A percentile compares a stretch with the other conserved stretches of the same genome.
These are phyloP conservation scores for Meyerozyma sp. DNA, from an alignment of 1,139 yeast species.

Conservation along the genomic window DNA sequence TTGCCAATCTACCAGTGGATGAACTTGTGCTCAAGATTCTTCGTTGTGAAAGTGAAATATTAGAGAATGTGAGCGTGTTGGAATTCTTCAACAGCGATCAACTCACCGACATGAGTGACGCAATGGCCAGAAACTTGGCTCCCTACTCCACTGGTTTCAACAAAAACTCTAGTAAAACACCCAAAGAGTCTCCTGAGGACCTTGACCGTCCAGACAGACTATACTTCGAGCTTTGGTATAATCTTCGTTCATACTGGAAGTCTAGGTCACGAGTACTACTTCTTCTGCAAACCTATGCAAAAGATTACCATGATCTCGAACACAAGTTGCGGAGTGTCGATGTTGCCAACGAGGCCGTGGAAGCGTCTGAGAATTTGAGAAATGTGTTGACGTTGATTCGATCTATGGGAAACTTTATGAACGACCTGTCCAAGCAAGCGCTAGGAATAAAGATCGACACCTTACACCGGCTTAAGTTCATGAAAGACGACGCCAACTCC, in stretches of 20 bases:
- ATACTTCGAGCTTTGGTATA: slow-evolving; percentile 71
- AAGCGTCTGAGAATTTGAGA: slow-evolving; percentile 58
- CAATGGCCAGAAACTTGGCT: slow-evolving; percentile 56
- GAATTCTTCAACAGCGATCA: slow-evolving; percentile 79
- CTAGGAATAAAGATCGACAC: slow-evolving; percentile 81
- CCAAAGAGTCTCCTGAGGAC: slow-evolving; percentile 55
- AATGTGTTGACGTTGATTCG: slow-evolving; percentile 70
- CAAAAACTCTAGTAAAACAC: slow-evolving; percentile 21
- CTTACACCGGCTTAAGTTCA: slow-evolving; percentile 73
- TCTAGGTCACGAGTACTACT: slow-evolving; percentile 77
- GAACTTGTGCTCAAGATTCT: slow-evolving; percentile 63
- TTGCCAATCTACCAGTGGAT: slow-evolving; percentile 55
- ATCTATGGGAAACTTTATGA: slow-evolving; percentile 91
- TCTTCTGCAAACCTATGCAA: slow-evolving; percentile 60
- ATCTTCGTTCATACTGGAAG: slow-evolving; percentile 79
- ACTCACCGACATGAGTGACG: slow-evolving; percentile 65
- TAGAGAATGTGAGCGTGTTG: slow-evolving; percentile 64
- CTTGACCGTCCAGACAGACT: slow-evolving; percentile 80
- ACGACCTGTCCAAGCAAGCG: slow-evolving; percentile 74
- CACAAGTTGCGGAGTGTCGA: slow-evolving; percentile 62
- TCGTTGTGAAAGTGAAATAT: slow-evolving; percentile 64
- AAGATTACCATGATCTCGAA: slow-evolving; percentile 67
- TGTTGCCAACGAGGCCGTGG: slow-evolving; percentile 58
- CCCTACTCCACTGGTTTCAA: slow-evolving; percentile 63
- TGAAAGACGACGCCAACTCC: slow-evolving; percentile 77